phyloP scores from a whole-genome alignment of 169 alveolate species.

The Cystoisospora suis region DNA sequence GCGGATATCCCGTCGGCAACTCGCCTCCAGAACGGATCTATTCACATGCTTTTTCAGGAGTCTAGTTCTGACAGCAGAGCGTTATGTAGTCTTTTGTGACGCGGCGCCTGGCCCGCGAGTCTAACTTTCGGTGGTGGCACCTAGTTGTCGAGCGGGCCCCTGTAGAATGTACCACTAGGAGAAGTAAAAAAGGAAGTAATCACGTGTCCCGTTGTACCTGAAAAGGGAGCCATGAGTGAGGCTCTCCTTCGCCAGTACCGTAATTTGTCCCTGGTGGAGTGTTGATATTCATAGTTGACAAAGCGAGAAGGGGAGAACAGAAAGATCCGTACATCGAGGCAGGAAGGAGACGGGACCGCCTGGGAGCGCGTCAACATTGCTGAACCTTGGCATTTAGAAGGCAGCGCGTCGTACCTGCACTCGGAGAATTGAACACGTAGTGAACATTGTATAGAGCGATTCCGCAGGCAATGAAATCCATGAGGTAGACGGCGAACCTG shows the following conservation, averaged over 20 bases:
- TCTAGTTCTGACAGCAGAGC: too few relatives aligned
- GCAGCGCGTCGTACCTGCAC: slow-evolving; percentile 28
- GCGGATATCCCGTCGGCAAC: too few relatives aligned
- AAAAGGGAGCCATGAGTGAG: slow-evolving; percentile 3
- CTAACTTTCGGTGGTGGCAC: too few relatives aligned
- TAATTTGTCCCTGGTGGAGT: slow-evolving; percentile 15
- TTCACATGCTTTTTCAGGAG: too few relatives aligned
- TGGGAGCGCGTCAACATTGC: background rate
- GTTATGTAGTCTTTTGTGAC: too few relatives aligned
- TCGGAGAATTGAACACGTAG: slow-evolving; percentile 62
- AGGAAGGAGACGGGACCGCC: slow-evolving; percentile 66
- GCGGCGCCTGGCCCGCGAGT: too few relatives aligned
- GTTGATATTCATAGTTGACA: too few relatives aligned
- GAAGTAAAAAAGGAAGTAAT: background rate
- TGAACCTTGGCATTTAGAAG: background rate
- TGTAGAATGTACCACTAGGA: background rate
- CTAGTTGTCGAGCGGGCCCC: too few relatives aligned
- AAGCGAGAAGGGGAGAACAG: too few relatives aligned
- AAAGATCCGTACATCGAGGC: slow-evolving; percentile 48
- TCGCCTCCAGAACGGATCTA: too few relatives aligned
- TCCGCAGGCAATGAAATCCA: slow-evolving; percentile 54
- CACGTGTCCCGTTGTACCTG: background rate
- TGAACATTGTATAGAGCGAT: slow-evolving; percentile 53
- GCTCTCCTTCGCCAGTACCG: background rate
- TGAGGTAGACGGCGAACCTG: slow-evolving; percentile 57